Conservation (phyloP, 805 yeast genomes). For the Kodamaea laetipori region DNA sequence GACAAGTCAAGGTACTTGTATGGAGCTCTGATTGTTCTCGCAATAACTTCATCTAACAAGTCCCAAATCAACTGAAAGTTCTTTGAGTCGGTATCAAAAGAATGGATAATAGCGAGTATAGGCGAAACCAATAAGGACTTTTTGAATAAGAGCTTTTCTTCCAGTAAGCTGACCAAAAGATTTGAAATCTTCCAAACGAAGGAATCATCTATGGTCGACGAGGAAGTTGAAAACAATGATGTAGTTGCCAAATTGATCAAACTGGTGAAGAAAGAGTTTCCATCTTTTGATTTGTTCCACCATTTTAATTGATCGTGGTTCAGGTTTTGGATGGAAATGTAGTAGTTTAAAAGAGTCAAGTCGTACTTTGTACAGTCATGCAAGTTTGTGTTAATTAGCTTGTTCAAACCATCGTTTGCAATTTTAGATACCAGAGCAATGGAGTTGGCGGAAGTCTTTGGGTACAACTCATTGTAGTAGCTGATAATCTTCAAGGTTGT, state of each 20-base stretch:
- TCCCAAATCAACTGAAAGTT: slow-evolving; percentile 48
- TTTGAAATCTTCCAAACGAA: slow-evolving; percentile 45
- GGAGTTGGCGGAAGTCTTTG: slow-evolving; percentile 25
- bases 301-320: slow-evolving; percentile 54
- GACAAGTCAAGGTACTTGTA: slow-evolving; percentile 76
- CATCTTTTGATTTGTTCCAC: slow-evolving; percentile 61
- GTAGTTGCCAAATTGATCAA: slow-evolving; percentile 50
- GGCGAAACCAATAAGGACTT: slow-evolving; percentile 55
- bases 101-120: slow-evolving; percentile 51
- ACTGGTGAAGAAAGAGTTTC: slow-evolving; percentile 66
- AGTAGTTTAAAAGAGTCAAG: slow-evolving; percentile 57
- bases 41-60: slow-evolving; percentile 72
- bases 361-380: slow-evolving; percentile 48
- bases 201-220: slow-evolving; percentile 27
- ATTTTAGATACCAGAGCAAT: slow-evolving; percentile 20
- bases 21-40: slow-evolving; percentile 73
- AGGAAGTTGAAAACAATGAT: slow-evolving; percentile 18
- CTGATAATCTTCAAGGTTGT: slow-evolving; percentile 49
- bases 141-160: slow-evolving; percentile 58
- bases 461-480: slow-evolving; percentile 40
- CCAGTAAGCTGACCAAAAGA: slow-evolving; percentile 51
- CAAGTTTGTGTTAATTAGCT: slow-evolving; percentile 18
- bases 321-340: slow-evolving; percentile 57
- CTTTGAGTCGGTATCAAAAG: slow-evolving; percentile 35
- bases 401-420: slow-evolving; percentile 20